phyloP scores from a whole-genome alignment of 164 flowering plant genomes.

The Sedum album region DNA sequence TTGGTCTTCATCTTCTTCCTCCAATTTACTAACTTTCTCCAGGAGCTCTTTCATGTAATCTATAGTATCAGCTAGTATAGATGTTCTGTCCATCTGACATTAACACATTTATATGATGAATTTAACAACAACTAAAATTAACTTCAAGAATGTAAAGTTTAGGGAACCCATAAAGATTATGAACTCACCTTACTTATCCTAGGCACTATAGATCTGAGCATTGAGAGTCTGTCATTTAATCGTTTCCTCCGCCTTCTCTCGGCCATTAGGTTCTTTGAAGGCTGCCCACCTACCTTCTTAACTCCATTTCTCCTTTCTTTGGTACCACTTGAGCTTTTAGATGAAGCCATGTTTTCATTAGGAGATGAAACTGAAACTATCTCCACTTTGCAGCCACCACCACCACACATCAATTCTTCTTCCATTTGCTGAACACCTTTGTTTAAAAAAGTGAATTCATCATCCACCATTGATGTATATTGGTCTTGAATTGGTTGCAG shows the following conservation, averaged over 20 bases:
- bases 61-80: slow-evolving; percentile 89
- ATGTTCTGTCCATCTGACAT: slow-evolving; percentile 84
- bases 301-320: slow-evolving; percentile 20
- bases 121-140: neutral
- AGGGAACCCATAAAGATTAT: neutral
- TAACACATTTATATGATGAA: neutral
- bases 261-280: slow-evolving; percentile 91
- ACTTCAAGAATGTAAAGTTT: neutral
- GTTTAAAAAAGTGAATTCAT: slow-evolving; percentile 18
- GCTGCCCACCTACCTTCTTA: slow-evolving; percentile 69
- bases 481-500: slow-evolving; percentile 29
- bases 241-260: slow-evolving; percentile 85
- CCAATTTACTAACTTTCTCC: slow-evolving; percentile 52
- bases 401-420: slow-evolving; percentile 15
- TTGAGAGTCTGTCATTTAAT: slow-evolving; percentile 78
- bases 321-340: slow-evolving; percentile 19
- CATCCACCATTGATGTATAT: slow-evolving; percentile 24
- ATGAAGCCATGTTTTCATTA: slow-evolving; percentile 13
- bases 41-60: slow-evolving; percentile 83
- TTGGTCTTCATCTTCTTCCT: slow-evolving; percentile 34
- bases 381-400: slow-evolving; percentile 22
- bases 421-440: slow-evolving; percentile 17
- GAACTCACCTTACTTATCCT: slow-evolving; percentile 78
- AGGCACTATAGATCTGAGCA: slow-evolving; percentile 91
- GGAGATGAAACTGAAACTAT: slow-evolving; percentile 16